phyloP scores from a whole-genome alignment of 176 grass and related monocot genomes.

The Carex myosuroides region DNA sequence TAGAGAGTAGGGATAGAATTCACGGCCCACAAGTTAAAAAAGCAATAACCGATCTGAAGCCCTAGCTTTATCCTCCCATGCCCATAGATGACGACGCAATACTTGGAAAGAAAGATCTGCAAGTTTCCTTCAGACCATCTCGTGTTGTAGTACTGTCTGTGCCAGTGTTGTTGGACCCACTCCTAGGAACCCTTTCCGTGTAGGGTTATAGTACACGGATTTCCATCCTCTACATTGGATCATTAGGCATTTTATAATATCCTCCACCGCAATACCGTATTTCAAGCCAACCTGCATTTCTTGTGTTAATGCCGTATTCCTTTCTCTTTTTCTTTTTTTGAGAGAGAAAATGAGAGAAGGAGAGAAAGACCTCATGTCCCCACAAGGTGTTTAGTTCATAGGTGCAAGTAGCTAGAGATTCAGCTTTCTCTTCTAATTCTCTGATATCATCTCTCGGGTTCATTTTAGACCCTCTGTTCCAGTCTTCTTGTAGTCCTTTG shows the following conservation, averaged over 20 bases:
- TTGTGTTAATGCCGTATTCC: neutral
- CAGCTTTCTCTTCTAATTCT: conserved; percentile 45
- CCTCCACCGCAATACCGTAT: conserved; percentile 71
- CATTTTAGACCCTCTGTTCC: conserved; percentile 23
- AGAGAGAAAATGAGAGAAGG: neutral
- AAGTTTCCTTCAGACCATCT: conserved; percentile 80
- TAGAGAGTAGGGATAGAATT: conserved; percentile 56
- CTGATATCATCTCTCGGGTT: conserved; percentile 12
- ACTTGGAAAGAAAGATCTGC: conserved; percentile 58
- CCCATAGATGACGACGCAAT: conserved; percentile 42
- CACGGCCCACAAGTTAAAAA: conserved; percentile 50
- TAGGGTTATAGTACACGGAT: conserved; percentile 47
- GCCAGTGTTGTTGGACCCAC: conserved; percentile 48
- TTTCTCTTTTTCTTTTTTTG: neutral
- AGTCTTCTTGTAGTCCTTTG: conserved; percentile 32
- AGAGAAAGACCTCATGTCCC: conserved; percentile 50
- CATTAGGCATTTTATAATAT: conserved; percentile 61
- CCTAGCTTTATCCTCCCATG: conserved; percentile 32
- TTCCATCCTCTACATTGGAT: conserved; percentile 75
- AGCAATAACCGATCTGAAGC: conserved; percentile 59
- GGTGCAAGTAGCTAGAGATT: conserved; percentile 43
- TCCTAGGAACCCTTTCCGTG: conserved; percentile 49
- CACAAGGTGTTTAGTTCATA: conserved; percentile 53
- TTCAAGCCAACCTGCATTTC: conserved; percentile 54
- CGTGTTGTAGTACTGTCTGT: conserved; percentile 59